phyloP scores from a whole-genome alignment of 352 stramenopile genomes.

The Phytopythium chamaehyphon region DNA sequence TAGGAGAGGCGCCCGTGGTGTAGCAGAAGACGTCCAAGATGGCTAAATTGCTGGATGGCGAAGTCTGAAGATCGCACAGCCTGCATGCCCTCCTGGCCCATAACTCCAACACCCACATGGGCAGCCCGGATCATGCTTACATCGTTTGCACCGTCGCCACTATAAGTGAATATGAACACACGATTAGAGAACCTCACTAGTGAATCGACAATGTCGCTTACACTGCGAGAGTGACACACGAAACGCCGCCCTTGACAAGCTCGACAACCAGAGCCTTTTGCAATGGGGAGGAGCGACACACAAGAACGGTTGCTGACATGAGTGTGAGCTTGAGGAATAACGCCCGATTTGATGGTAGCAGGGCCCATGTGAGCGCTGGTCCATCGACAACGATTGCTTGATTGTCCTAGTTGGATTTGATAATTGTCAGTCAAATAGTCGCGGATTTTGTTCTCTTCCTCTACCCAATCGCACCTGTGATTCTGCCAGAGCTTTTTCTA shows the following conservation, averaged over 20 bases:
- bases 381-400: constrained; percentile 72
- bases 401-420: no score
- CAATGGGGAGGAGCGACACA: constrained; percentile 84
- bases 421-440: no score
- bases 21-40: constrained; percentile 65
- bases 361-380: constrained; percentile 47
- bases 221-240: constrained; percentile 92
- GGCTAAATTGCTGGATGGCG: constrained; percentile 79
- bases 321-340: constrained; percentile 69
- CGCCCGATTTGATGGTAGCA: constrained; percentile 48
- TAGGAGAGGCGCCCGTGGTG: constrained; percentile 95
- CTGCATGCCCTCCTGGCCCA: constrained; percentile 95
- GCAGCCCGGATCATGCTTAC: constrained; percentile 99
- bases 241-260: constrained; percentile 85
- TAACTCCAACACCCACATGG: constrained; percentile 98
- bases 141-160: constrained; percentile 99
- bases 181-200: not conserved
- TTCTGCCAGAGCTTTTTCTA: constrained; percentile 48
- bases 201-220: constrained; percentile 25
- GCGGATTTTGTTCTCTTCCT: no score
- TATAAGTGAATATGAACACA: constrained; percentile 15
- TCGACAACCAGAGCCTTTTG: constrained; percentile 93
- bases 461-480: constrained; percentile 19
- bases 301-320: constrained; percentile 80
- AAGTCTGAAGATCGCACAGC: constrained; percentile 79